Base-by-base conservation (phyloP, 768 basidiomycete genomes). In the Brasilioporus rufonigricans region DNA sequence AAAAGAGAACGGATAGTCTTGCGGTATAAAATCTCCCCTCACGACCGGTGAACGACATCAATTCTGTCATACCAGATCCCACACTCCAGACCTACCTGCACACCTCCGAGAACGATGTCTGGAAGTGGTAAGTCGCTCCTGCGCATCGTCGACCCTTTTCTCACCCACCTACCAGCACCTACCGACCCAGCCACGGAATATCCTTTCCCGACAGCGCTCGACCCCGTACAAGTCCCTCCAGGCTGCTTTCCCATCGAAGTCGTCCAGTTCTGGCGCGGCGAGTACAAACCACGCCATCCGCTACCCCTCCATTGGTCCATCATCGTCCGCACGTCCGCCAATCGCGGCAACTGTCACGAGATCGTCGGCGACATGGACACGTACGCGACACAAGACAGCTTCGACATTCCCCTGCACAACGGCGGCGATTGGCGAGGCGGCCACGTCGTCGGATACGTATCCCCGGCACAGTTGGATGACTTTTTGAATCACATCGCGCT, bases 261-360 rank as follows among this genome's bases (percentile, higher is more conserved):
- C 40, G 54, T 57, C 41, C 70, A 70, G 31, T 71, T 58, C 43
- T 70, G 69, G 70, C 64, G 61, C 16, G 69, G 69, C 13, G 61
- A 67, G 45, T 53, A 55, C 44, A 8, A 18, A 4, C 51, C 24
- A 2, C 44, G 58, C 4, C 41, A 14, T 4, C 62, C 64, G 3
- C n/a, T 50, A 19, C 69, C 59, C n/a, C 48, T 70, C 1, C 68
- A 71, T 56, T 70, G 70, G 65, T 48, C 62, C 43, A 62, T 70
- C 56, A 14, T 61, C 53, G 39, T 70, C 49, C 70, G 61, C 23
- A 70, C 59, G 26, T 56, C 58, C 14, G 27, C 55, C 19, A 0
- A 26, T 0, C 55, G 57, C 9, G 67, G 69, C 2, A 70, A 71
- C 53, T 52, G 41, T 9, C 70, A 71, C 57, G 61, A 71, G 44